Conservation (phyloP, 2,329 filamentous ascomycete genomes). For the Aureobasidium sp. region DNA sequence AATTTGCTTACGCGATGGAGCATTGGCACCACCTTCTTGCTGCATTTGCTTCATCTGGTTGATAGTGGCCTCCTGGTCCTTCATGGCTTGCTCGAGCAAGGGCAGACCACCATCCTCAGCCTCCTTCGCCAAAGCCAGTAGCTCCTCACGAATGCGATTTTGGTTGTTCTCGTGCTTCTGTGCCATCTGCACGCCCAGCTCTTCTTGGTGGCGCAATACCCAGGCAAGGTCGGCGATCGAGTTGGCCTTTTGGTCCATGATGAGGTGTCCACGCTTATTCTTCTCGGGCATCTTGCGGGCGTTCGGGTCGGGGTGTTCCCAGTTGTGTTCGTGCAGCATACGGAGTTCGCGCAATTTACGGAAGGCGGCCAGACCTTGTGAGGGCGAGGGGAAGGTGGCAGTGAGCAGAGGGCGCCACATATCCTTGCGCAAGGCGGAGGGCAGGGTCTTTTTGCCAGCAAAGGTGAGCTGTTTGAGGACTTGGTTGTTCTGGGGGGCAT, state of each 20-base stretch:
- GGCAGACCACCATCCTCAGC: constrained; percentile 9
- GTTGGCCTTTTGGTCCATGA: constrained; percentile 61
- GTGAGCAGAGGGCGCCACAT: constrained; percentile 56
- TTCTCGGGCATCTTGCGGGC: constrained; percentile 19
- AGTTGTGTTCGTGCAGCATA: constrained; percentile 50
- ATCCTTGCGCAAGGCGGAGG: constrained; percentile 52
- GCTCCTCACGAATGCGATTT: constrained; percentile 8
- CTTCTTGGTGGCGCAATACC: constrained; percentile 46
- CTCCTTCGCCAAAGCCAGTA: constrained; percentile 16
- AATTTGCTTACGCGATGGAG: background rate
- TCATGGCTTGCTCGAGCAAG: constrained; percentile 1
- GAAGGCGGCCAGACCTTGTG: constrained; percentile 49
- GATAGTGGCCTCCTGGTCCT: constrained; percentile 7
- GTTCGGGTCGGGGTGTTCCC: constrained; percentile 29
- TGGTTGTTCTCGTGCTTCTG: background rate
- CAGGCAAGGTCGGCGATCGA: constrained; percentile 54
- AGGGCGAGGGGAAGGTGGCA: constrained; percentile 46
- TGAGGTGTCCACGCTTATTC: constrained; percentile 38
- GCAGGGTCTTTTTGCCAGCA: constrained; percentile 58
- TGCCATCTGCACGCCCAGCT: constrained; percentile 23
- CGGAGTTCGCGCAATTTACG: constrained; percentile 55
- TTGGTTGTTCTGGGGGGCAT: constrained; percentile 39
- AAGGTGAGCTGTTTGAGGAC: constrained; percentile 53
- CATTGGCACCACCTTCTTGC: background rate
- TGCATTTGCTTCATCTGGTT: background rate